Evolutionary conservation across 2,329 filamentous ascomycete genomes (phyloP).

Genomic region (Hypomyces rosellus): DNA sequence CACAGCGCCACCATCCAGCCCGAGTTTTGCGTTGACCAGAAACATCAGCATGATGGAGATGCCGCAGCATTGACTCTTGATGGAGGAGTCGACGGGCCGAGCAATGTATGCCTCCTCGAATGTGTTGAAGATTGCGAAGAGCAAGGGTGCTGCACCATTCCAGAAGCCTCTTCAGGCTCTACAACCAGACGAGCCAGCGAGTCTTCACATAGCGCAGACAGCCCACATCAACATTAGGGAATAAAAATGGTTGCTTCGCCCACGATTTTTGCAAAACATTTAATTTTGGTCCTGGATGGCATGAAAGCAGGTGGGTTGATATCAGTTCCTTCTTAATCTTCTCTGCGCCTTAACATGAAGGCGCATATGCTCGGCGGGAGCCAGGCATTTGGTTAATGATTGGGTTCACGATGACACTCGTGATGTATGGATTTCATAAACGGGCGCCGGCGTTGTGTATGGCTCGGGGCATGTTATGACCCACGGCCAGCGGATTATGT

Average conservation of each 20-base stretch:
- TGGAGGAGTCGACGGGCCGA: slow-evolving; percentile 24
- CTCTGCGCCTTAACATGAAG: too few species aligned
- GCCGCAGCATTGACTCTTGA: slow-evolving; percentile 30
- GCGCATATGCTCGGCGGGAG: too few species aligned
- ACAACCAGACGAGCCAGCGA: slow-evolving; percentile 31
- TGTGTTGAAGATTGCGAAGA: slow-evolving; percentile 32
- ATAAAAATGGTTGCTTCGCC: background rate
- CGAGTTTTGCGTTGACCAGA: slow-evolving; percentile 62
- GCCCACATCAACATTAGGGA: slow-evolving; percentile 9
- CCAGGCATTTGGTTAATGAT: too few species aligned
- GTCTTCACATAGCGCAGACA: slow-evolving; percentile 22
- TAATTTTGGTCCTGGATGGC: too few species aligned
- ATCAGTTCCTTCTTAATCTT: too few species aligned
- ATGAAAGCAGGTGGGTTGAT: too few species aligned
- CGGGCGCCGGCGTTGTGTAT: too few species aligned
- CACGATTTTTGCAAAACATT: too few species aligned
- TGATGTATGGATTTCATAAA: too few species aligned
- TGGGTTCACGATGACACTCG: too few species aligned
- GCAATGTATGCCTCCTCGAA: slow-evolving; percentile 43
- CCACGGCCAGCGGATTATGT: too few species aligned
- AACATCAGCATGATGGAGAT: slow-evolving; percentile 35
- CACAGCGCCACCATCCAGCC: slow-evolving; percentile 97
- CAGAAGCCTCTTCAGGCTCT: slow-evolving; percentile 27
- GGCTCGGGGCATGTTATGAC: too few species aligned
- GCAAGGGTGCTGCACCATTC: slow-evolving; percentile 25